Evolutionary conservation across 2,329 filamentous ascomycete species (phyloP).

Genomic region (Dactylellina leptospora): DNA sequence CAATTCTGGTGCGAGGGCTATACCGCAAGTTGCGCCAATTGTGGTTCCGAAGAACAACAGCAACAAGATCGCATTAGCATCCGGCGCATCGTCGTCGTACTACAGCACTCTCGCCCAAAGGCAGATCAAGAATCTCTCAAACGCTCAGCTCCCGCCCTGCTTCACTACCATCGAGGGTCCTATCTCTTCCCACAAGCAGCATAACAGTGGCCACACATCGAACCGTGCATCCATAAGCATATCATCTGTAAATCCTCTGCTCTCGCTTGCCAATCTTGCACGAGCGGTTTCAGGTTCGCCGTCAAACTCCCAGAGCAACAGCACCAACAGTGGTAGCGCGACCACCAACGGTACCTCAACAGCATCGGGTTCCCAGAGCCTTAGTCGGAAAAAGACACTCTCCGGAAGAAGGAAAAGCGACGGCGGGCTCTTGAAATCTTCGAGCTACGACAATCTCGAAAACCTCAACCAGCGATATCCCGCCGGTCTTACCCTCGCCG

Average conservation of each 20-base stretch:
- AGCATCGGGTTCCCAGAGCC: constrained; percentile 20
- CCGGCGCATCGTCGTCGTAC: constrained; percentile 21
- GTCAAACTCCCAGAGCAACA: constrained; percentile 16
- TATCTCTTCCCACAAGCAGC: constrained; percentile 15
- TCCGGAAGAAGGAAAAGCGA: constrained; percentile 46
- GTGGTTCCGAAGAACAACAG: not conserved
- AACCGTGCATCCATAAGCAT: constrained; percentile 48
- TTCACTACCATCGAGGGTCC: constrained; percentile 50
- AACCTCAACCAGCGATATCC: constrained; percentile 33
- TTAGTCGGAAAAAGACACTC: constrained; percentile 41
- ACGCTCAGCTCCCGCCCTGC: constrained; percentile 29
- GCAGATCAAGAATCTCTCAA: constrained; percentile 50
- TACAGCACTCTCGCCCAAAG: constrained; percentile 49
- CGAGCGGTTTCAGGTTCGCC: constrained; percentile 48
- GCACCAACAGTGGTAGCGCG: not conserved
- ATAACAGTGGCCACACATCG: constrained; percentile 14
- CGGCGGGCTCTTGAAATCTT: constrained; percentile 40
- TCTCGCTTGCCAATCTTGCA: constrained; percentile 51
- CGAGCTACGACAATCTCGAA: constrained; percentile 42
- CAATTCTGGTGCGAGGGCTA: not conserved
- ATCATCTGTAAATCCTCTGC: constrained; percentile 43
- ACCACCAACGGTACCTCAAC: constrained; percentile 21
- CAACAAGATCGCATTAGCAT: not conserved
- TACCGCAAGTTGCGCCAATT: too few species aligned
- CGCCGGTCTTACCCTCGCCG: constrained; percentile 39